A percentile compares a stretch with the other conserved stretches of the same genome.
phyloP scores from a whole-genome alignment of 257 asterid species.

The Orobanche coerulescens region DNA sequence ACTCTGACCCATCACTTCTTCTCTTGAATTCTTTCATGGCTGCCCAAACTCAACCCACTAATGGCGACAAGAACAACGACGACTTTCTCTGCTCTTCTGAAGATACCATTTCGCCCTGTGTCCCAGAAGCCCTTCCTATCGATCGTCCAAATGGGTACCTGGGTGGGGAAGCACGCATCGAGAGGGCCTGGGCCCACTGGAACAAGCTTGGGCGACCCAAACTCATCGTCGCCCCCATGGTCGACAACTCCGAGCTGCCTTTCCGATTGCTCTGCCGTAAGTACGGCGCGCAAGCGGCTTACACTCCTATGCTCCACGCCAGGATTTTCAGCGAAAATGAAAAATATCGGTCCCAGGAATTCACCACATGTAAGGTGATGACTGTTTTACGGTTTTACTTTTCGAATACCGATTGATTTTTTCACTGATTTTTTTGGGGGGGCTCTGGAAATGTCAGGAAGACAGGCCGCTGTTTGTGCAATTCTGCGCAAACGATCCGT shows the following conservation, averaged over 20 bases:
- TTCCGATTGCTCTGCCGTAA: constrained; percentile 90
- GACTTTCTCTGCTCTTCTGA: constrained; percentile 42
- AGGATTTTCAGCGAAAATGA: constrained; percentile 72
- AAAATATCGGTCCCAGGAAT: constrained; percentile 71
- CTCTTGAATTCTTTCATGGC: constrained; percentile 40
- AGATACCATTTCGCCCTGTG: constrained; percentile 12
- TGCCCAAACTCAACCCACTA: constrained; percentile 26
- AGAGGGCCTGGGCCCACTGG: constrained; percentile 95
- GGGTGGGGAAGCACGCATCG: constrained; percentile 58
- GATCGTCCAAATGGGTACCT: constrained; percentile 54
- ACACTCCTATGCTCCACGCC: constrained; percentile 95
- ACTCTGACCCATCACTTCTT: background rate
- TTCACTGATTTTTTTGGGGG: background rate
- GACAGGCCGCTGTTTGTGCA: constrained; percentile 95
- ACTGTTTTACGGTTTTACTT: background rate
- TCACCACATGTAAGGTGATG: constrained; percentile 80
- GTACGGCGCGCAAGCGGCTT: constrained; percentile 94
- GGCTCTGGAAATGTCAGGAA: constrained; percentile 48
- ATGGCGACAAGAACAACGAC: constrained; percentile 29
- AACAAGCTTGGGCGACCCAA: constrained; percentile 68
- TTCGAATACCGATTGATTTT: background rate
- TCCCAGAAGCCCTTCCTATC: constrained; percentile 18
- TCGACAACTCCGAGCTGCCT: constrained; percentile 96
- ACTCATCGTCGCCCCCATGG: constrained; percentile 86
- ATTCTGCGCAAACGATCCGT: constrained; percentile 96